These are phyloP conservation scores for Magnusiomyces paraingens DNA, from an alignment of 1,139 yeast species.

Conservation along the genomic window DNA sequence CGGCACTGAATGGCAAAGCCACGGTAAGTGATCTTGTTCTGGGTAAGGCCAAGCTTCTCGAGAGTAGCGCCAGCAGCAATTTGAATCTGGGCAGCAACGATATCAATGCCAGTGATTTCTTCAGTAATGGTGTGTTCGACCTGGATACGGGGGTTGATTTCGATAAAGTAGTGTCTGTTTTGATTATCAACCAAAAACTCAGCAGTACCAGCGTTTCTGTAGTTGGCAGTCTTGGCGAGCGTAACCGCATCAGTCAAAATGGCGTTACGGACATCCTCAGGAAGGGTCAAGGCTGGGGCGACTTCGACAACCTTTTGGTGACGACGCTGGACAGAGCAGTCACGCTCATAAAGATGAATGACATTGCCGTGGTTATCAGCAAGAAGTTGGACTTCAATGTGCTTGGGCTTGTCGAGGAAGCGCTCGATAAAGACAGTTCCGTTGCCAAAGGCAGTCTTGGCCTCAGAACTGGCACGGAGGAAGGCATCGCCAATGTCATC, in stretches of 20 bases:
- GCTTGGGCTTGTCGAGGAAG: constrained; percentile 92
- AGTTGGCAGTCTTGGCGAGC: constrained; percentile 80
- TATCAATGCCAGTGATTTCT: constrained; percentile 96
- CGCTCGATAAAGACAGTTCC: constrained; percentile 98
- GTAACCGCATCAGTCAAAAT: constrained; percentile 91
- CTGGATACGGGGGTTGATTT: constrained; percentile 97
- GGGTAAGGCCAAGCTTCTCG: constrained; percentile 83
- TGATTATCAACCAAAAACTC: constrained; percentile 92
- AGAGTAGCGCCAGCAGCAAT: constrained; percentile 98
- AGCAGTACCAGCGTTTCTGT: constrained; percentile 98
- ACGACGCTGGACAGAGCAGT: constrained; percentile 98
- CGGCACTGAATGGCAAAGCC: constrained; percentile 99
- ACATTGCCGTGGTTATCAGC: constrained; percentile 95
- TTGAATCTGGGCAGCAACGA: constrained; percentile 98
- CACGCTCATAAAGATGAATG: constrained; percentile 93
- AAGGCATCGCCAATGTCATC: constrained; percentile 91
- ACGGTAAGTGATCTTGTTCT: constrained; percentile 89
- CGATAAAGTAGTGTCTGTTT: constrained; percentile 95
- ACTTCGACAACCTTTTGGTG: constrained; percentile 99
- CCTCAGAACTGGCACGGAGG: constrained; percentile 90
- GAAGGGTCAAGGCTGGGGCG: constrained; percentile 96
- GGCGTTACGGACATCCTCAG: constrained; percentile 76
- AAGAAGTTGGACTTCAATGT: constrained; percentile 92
- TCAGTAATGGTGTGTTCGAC: constrained; percentile 98
- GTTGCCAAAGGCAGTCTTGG: constrained; percentile 89